Percentiles rank a stretch among this genome's conserved stretches.
These are phyloP conservation scores for Rhodotorula sp. DNA, from an alignment of 1,284 basidiomycete species.

Conservation along the genomic window DNA sequence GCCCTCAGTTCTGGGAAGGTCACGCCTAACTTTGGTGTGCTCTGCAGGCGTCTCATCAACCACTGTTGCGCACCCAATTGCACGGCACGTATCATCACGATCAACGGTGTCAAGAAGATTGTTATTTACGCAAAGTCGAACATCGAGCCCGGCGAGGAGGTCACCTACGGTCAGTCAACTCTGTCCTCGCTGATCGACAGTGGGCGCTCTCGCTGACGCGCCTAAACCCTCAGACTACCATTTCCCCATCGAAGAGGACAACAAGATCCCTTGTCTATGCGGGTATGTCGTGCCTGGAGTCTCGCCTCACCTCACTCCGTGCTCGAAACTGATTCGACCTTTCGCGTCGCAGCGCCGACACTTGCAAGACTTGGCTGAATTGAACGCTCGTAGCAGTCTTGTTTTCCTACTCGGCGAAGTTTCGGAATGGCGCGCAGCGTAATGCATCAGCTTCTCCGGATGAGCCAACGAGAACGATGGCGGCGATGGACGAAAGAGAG, in stretches of 20 bases:
- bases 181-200: not conserved
- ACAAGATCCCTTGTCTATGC: constrained; percentile 56
- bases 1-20: not conserved
- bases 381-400: not conserved
- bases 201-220: not conserved
- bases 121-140: constrained; percentile 97
- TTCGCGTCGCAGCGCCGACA: not conserved
- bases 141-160: constrained; percentile 90
- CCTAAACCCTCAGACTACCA: constrained; percentile 68
- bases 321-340: not conserved
- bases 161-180: constrained; percentile 71
- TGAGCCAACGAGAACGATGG: too few relatives aligned
- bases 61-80: constrained; percentile 98
- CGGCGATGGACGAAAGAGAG: too few relatives aligned
- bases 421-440: too few relatives aligned
- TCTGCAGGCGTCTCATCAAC: constrained; percentile 78
- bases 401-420: too few relatives aligned
- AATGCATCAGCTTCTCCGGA: too few relatives aligned
- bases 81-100: constrained; percentile 96
- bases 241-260: constrained; percentile 88
- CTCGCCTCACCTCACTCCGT: not conserved
- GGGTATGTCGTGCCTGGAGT: constrained; percentile 6
- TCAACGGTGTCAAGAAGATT: constrained; percentile 97
- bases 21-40: not conserved
- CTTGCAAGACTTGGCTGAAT: constrained; percentile 3